Percentiles rank a stretch among this genome's conserved stretches.
These are phyloP conservation scores for Alternaria hordeiaustralica DNA, from an alignment of 2,329 filamentous ascomycete genomes.

Conservation along the genomic window DNA sequence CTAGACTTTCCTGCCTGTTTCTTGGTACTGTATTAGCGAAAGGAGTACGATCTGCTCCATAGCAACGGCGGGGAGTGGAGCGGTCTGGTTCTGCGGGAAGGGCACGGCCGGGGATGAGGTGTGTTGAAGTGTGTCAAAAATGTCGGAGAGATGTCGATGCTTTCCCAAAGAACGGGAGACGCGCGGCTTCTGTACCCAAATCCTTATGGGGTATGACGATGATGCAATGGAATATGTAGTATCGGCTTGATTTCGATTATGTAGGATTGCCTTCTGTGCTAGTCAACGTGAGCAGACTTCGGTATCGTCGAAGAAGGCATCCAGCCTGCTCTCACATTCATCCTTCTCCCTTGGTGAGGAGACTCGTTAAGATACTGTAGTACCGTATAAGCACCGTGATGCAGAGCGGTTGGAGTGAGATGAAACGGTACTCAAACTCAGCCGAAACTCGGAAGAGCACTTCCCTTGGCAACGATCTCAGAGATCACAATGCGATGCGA, in stretches of 20 bases:
- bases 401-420: conserved; percentile 2
- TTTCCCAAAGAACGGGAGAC: conserved; percentile 14
- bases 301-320: background rate
- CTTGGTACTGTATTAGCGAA: conserved; percentile 1
- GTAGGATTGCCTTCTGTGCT: too few species aligned
- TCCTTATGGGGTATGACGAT: background rate
- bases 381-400: background rate
- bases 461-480: conserved; percentile 3
- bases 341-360: rapidly evolving
- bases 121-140: conserved; percentile 32
- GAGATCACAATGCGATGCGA: conserved; percentile 1
- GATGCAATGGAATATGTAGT: background rate
- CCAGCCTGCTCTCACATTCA: background rate
- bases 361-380: background rate
- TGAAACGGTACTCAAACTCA: conserved; percentile 40
- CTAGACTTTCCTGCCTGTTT: conserved; percentile 5
- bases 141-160: conserved; percentile 28
- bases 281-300: background rate
- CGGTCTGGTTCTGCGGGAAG: conserved; percentile 20
- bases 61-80: conserved; percentile 11
- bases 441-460: conserved; percentile 26
- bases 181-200: conserved; percentile 13
- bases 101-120: conserved; percentile 15
- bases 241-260: too few species aligned
- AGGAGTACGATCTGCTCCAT: conserved; percentile 9